Base-by-base conservation (phyloP, 2,329 filamentous ascomycete species). In the Cytospora leucostoma region DNA sequence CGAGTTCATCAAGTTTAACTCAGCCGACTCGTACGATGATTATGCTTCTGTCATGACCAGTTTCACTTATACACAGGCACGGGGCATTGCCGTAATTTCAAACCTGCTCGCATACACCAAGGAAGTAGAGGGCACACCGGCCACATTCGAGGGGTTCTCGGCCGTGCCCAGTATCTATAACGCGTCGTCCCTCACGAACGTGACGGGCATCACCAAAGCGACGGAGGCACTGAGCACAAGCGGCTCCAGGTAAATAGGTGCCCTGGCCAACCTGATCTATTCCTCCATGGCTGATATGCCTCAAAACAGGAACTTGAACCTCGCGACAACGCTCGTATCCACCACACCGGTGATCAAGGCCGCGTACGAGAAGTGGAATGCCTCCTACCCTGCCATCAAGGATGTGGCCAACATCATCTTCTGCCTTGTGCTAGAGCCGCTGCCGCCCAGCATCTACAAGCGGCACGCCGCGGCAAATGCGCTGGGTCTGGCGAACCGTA, bases 91-190 rank as follows among this genome's bases (percentile, higher is more conserved):
- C 0, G 51, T 49, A 5, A 27, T 60, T 33, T 27, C 51, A 8
- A 60, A 60, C n/a, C 19, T 34, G 33, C 51, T 64, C 27, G 38
- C 27, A 15, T 65, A 66, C 27, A 65, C 58, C 7, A 58, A 65
- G 49, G 34, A 53, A 5, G n/a, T 50, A 12, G 33, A 50, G 19
- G 17, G 35, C 21, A 54, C 60, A 15, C 19, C 19, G 4, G 27
- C 13, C 7, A 4, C n/a, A 27, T 53, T 32, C n/a, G 19, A 27
- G 34, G 4, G 17, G 0, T 53, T 34, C 51, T n/a, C 34, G 15
- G 34, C 12, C 5, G 34, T 17, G 47, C n/a, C 13, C 38, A 56
- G 8, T 4, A 60, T 61, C n/a, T 56, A 50, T 32, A 64, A 51
- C 33, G n/a, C 57, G n/a, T 15, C 27, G 40, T 40, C 2, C 4